phyloP scores from a whole-genome alignment of 2,329 filamentous ascomycete species.

The Pseudonectria foliicola region DNA sequence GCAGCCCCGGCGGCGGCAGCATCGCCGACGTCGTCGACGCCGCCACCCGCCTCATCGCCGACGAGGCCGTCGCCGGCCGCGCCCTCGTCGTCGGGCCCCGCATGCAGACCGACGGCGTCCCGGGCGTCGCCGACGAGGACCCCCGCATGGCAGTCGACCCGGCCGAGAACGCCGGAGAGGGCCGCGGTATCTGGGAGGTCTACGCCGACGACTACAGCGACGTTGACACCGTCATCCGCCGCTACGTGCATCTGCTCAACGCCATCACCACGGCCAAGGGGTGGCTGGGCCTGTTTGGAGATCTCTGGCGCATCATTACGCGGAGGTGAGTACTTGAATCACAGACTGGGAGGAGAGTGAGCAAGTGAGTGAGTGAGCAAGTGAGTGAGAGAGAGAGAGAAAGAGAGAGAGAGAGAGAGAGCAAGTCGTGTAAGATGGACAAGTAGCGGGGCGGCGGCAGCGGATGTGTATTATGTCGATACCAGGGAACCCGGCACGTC shows the following conservation, averaged over 20 bases:
- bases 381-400: not conserved
- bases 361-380: constrained; percentile 1
- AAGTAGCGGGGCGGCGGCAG: no score
- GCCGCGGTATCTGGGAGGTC: constrained; percentile 51
- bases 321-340: constrained; percentile 11
- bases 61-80: constrained; percentile 49
- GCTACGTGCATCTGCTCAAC: constrained; percentile 49
- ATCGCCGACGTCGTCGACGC: constrained; percentile 57
- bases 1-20: constrained; percentile 40
- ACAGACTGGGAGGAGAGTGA: not conserved
- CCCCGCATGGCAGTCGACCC: constrained; percentile 15
- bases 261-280: constrained; percentile 40
- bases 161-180: constrained; percentile 31
- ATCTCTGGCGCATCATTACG: constrained; percentile 17
- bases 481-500: no score
- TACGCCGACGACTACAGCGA: constrained; percentile 53
- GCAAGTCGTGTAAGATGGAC: no score
- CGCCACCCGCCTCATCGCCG: constrained; percentile 53
- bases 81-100: constrained; percentile 52
- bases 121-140: constrained; percentile 27
- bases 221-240: constrained; percentile 47
- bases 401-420: no score
- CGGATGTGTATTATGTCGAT: no score
- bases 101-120: constrained; percentile 23
- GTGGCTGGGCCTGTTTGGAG: constrained; percentile 42